Percentiles rank a stretch among this genome's conserved stretches.
phyloP scores from a whole-genome alignment of 1,284 basidiomycete species.

The Irpex sp. region DNA sequence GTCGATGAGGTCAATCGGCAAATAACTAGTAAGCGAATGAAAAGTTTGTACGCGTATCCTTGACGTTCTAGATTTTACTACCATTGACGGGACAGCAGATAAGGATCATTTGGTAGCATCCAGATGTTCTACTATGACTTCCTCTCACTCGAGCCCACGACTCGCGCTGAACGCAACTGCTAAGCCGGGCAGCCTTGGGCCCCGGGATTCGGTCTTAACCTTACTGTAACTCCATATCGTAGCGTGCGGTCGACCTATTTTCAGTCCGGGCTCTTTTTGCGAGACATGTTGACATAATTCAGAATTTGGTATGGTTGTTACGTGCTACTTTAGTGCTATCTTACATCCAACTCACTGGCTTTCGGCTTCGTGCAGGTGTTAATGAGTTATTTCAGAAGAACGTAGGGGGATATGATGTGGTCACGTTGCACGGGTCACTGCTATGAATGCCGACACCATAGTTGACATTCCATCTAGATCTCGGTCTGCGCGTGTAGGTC shows the following conservation, averaged over 20 bases:
- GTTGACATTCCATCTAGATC: background rate
- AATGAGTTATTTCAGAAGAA: too few species aligned
- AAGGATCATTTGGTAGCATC: background rate
- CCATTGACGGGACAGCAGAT: background rate
- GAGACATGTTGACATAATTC: too few species aligned
- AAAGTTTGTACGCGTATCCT: background rate
- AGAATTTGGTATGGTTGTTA: too few species aligned
- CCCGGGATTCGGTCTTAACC: too few species aligned
- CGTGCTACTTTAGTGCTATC: too few species aligned
- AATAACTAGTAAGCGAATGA: background rate
- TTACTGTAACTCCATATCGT: background rate
- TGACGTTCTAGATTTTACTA: background rate
- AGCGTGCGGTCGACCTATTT: background rate
- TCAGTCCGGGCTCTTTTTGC: too few species aligned
- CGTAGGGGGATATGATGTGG: too few species aligned
- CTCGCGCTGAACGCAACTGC: background rate
- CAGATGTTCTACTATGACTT: background rate
- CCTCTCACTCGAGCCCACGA: background rate
- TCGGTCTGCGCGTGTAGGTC: background rate
- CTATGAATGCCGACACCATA: too few species aligned
- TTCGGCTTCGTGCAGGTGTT: too few species aligned
- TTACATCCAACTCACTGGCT: too few species aligned
- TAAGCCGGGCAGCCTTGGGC: background rate
- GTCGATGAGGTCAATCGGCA: background rate
- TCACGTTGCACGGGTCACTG: too few species aligned